Base-by-base conservation (phyloP, 2,329 filamentous ascomycete genomes). In the Colletotrichum coccodes region DNA sequence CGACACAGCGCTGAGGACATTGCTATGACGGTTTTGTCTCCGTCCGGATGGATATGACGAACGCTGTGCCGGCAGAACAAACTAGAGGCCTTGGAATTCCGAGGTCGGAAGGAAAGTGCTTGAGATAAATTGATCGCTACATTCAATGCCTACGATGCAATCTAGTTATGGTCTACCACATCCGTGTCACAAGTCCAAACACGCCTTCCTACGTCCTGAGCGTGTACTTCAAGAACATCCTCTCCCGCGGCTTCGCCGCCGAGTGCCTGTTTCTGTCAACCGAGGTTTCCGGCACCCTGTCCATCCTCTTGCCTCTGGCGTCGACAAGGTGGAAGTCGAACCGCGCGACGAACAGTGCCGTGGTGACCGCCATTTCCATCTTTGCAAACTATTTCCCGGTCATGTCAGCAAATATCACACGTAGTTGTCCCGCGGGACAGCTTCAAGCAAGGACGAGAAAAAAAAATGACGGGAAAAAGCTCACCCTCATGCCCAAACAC, bases 341-440 rank as follows among this genome's bases (percentile, higher is more conserved):
- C 47, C 79, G 79, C 3, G 85, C 81, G 18, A 86, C 62, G 64
- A 87, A 86, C 53, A 83, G 81, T 1, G 84, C 84, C 0, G 80
- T 81, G 34, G 87, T 84, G 67, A 88, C 75, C 58, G 80, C 83
- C 63, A 83, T 82, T 73, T 88, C 85, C 1, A 89, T 75, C 71
- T 87, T 87, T 1, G 86, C 86, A 73, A 88, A 87, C 73, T 80
- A 68, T 14, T 3, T 5, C 12, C 9, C 9, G 9, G 7, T 16
- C 16, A 11, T 23, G 59, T 73, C 54, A 72, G 65, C 36, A 40
- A 34, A 2, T 23, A 4, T 42, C 50, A 42, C 30, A 58, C 30
- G 47, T 12, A 54, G 42, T 54, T 18, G 14, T 26, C 14, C n/a
- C n/a, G 38, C 28, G 23, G 21, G 26, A 54, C 23, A 49, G 32